Percentiles rank a stretch among this genome's conserved stretches.
Evolutionary conservation across 225 moss, liverwort and hornwort species (phyloP).

Genomic region (Rhytidiadelphus loreus): DNA sequence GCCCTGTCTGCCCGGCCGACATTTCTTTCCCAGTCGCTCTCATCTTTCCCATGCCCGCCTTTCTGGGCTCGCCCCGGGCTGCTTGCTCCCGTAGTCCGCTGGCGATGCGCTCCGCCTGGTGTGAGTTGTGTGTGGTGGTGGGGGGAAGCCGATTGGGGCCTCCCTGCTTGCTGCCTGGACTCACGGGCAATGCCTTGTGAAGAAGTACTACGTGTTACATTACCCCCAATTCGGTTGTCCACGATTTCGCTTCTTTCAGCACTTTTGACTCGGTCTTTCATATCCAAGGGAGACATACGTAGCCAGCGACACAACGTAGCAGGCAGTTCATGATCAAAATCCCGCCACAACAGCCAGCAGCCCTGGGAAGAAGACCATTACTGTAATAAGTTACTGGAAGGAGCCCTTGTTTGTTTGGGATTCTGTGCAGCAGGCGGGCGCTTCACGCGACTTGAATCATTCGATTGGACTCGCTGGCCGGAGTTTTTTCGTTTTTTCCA

Average conservation of each 20-base stretch:
- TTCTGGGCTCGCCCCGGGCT: not conserved
- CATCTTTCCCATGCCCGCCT: not conserved
- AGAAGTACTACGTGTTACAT: not conserved
- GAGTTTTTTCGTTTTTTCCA: not conserved
- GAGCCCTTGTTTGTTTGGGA: not conserved
- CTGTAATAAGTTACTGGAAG: not conserved
- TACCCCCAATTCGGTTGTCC: not conserved
- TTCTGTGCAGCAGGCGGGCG: not conserved
- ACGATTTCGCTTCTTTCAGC: not conserved
- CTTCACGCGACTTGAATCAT: not conserved
- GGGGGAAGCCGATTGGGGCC: not conserved
- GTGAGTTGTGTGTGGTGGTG: no score
- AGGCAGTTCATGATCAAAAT: not conserved
- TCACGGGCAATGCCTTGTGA: not conserved
- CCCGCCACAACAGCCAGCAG: not conserved
- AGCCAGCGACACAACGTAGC: not conserved
- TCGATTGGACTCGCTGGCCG: not conserved
- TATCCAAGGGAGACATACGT: not conserved
- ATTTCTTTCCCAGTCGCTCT: not conserved
- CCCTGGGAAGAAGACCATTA: not conserved
- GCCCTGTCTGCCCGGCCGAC: not conserved
- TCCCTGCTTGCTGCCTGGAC: not conserved
- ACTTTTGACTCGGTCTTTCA: not conserved
- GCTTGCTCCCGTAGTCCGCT: not conserved
- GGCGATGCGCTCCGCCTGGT: not conserved